Evolutionary conservation across 495 filamentous ascomycete species (phyloP).

Genomic region (Lasiosphaeriaceae sp.): DNA sequence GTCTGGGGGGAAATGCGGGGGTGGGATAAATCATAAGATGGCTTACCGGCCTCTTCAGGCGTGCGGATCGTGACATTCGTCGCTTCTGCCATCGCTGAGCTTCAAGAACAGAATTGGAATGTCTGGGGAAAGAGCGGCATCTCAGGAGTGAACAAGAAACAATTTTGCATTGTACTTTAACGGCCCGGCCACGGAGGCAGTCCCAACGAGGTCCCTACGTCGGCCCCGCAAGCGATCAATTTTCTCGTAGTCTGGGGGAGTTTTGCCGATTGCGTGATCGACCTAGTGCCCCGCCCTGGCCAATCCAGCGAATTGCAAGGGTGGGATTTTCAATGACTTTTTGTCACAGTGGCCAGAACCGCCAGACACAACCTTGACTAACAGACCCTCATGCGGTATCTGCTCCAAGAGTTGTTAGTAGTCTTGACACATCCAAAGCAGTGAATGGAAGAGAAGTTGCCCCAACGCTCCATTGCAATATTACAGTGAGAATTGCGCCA

Average conservation of each 20-base stretch:
- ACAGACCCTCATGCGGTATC: too few relatives aligned
- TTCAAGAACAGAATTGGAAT: constrained; percentile 5
- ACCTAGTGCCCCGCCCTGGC: constrained; percentile 22
- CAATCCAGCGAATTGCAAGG: constrained; percentile 24
- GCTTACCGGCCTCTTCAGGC: constrained; percentile 47
- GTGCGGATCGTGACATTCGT: constrained; percentile 32
- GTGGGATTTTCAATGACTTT: constrained; percentile 28
- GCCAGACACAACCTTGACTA: too few relatives aligned
- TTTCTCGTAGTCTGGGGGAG: constrained; percentile 18
- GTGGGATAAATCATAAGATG: not conserved
- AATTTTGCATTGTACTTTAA: not conserved
- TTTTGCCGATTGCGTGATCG: constrained; percentile 35
- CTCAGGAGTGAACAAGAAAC: constrained; percentile 5
- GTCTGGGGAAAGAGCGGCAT: constrained; percentile 11
- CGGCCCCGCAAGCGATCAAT: constrained; percentile 25
- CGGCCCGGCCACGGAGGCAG: constrained; percentile 4
- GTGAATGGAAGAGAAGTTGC: too few relatives aligned
- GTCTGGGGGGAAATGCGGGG: not conserved
- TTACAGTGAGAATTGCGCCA: too few relatives aligned
- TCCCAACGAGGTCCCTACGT: constrained; percentile 16
- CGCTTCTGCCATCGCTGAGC: constrained; percentile 31
- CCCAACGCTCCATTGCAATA: too few relatives aligned
- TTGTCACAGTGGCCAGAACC: constrained; percentile 17
- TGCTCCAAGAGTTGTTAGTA: too few relatives aligned
- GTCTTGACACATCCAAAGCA: too few relatives aligned